Base-by-base conservation (phyloP, 192 early-diverging fungal species). In the Rhizoclosmatium sp. region DNA sequence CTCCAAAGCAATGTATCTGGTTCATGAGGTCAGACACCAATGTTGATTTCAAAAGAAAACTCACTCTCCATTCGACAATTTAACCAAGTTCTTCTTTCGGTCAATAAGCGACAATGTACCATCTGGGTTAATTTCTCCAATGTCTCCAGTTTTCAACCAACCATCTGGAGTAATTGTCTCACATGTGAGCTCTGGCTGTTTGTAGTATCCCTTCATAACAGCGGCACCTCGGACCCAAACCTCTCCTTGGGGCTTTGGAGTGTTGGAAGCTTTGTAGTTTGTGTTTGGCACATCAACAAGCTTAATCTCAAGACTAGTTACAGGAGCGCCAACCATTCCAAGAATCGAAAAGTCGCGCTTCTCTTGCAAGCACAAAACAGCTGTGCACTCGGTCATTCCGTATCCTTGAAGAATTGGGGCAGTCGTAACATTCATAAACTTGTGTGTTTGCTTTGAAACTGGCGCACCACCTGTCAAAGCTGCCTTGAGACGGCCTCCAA, bases 381-480 rank as follows among this genome's bases (percentile, higher is more conserved):
- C 94, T 69, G 88, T 90, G 47, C 90, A 92, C 85, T 96, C 95
- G 65, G 94, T 93, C 83, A 94, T 89, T 45, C 93, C 96, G 85
- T 95, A 96, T 5, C 96, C 97, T 67, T 93, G 90, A 51, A 97
- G 78, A 78, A 98, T 87, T 16, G 93, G 91, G 80, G 93, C 94
- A 62, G 96, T 75, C 2, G 88, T 79, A 39, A 91, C 89, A 3
- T 89, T 86, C 69, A 98, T 85, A 68, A 97, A 96, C 69, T 90
- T 85, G 77, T 97, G 96, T 46, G 94, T 96, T 56, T 94, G 92
- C 56, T 80, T 42, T 41, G 93, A 93, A 76, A 98, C 87, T 59
- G 94, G 94, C 31, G 97, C 97, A 76, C 97, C 96, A 80, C 97
- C 97, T 7, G 93, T 92, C 47, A 98, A 82, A 3, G 93, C 93